Conservation (phyloP, 2,329 filamentous ascomycete species). For the Colletotrichum melonis region DNA sequence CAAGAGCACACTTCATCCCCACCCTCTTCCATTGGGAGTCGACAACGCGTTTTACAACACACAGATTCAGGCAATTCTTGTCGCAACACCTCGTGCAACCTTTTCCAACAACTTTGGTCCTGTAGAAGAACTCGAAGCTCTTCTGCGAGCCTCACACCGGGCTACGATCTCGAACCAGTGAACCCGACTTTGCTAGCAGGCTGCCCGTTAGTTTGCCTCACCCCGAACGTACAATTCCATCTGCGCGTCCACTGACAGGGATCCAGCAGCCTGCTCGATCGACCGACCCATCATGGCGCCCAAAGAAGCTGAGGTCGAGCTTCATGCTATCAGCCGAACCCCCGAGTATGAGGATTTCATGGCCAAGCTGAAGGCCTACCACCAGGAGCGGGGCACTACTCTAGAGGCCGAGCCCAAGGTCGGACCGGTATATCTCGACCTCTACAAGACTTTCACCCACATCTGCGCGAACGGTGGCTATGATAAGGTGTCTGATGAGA, state of each 20-base stretch:
- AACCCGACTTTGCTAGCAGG: background rate
- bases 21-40: slow-evolving; percentile 1
- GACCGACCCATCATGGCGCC: slow-evolving; percentile 22
- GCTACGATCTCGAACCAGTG: background rate
- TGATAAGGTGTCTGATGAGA: slow-evolving; percentile 84
- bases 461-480: slow-evolving; percentile 85
- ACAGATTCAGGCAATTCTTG: background rate
- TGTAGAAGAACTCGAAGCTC: background rate
- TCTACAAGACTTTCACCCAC: slow-evolving; percentile 81
- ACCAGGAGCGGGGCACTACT: slow-evolving; percentile 81
- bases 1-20: slow-evolving; percentile 16
- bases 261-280: background rate
- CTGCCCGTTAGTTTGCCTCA: background rate
- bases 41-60: background rate
- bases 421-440: slow-evolving; percentile 79
- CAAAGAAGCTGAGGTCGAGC: slow-evolving; percentile 45
- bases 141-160: slow-evolving; percentile 2
- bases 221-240: background rate
- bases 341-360: slow-evolving; percentile 85
- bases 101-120: background rate
- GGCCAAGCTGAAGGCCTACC: slow-evolving; percentile 76
- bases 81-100: background rate
- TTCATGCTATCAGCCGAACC: slow-evolving; percentile 66
- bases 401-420: slow-evolving; percentile 87
- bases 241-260: background rate